A percentile compares a stretch with the other conserved stretches of the same genome.
Evolutionary conservation across 1,284 basidiomycete genomes (phyloP).

Genomic region (Lentinula novae-zelandiae): DNA sequence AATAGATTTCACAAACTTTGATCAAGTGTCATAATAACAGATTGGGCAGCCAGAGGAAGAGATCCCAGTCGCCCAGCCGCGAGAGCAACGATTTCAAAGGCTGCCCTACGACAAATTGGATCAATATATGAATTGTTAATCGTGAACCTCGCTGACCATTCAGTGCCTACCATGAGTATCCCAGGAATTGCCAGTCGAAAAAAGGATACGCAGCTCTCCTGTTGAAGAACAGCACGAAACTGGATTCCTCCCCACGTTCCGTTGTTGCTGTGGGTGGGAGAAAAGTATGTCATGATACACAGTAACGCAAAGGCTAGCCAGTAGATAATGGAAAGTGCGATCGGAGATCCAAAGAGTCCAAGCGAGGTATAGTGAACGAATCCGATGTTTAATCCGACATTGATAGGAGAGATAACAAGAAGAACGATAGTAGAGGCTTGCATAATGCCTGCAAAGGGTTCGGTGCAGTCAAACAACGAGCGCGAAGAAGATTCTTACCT

Average conservation of each 20-base stretch:
- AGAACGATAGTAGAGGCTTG: conserved; percentile 63
- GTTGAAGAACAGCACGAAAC: conserved; percentile 40
- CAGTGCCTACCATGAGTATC: conserved; percentile 75
- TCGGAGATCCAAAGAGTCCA: conserved; percentile 59
- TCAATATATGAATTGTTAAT: neutral
- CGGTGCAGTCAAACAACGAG: neutral
- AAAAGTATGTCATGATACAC: conserved; percentile 42
- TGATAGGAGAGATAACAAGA: conserved; percentile 57
- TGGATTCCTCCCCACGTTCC: conserved; percentile 64
- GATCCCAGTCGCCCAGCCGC: conserved; percentile 68
- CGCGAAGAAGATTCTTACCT: conserved; percentile 35
- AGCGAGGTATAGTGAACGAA: conserved; percentile 60
- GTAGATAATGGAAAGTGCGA: conserved; percentile 65
- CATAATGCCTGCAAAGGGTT: conserved; percentile 57
- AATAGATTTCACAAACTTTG: conserved; percentile 45
- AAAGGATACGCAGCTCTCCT: conserved; percentile 47
- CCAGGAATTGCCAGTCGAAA: conserved; percentile 67
- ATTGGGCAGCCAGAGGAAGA: conserved; percentile 69
- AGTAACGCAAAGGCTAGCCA: conserved; percentile 64
- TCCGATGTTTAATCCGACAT: conserved; percentile 53
- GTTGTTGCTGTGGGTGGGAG: conserved; percentile 50
- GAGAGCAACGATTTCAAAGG: conserved; percentile 76
- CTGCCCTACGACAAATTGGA: conserved; percentile 45
- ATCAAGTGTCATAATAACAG: conserved; percentile 81
- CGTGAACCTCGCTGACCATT: conserved; percentile 48